phyloP scores from a whole-genome alignment of 1,139 yeast genomes.

The Casaregolazyma suthepensis region DNA sequence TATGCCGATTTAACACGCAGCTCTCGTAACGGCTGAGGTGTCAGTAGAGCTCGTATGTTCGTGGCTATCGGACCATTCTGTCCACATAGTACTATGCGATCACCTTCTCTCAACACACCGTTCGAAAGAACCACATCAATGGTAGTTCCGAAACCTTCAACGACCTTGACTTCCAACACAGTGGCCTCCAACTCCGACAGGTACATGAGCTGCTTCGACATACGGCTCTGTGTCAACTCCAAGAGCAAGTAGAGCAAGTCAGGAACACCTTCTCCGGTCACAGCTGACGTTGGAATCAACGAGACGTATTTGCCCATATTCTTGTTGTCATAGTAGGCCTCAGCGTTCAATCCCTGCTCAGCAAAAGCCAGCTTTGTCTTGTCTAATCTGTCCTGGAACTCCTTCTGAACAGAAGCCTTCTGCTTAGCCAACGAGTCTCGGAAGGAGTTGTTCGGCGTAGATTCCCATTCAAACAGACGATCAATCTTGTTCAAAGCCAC shows the following conservation, averaged over 20 bases:
- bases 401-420: constrained; percentile 77
- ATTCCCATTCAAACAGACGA: constrained; percentile 92
- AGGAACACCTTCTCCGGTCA: constrained; percentile 99
- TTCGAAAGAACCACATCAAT: constrained; percentile 95
- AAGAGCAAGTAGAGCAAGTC: constrained; percentile 93
- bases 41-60: constrained; percentile 86
- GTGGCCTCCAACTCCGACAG: constrained; percentile 92
- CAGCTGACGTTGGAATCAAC: constrained; percentile 97
- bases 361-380: constrained; percentile 87
- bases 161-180: constrained; percentile 93
- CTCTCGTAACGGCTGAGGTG: constrained; percentile 97
- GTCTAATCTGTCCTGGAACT: constrained; percentile 81
- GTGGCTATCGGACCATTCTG: constrained; percentile 99
- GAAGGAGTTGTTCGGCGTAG: constrained; percentile 86
- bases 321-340: constrained; percentile 89
- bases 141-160: constrained; percentile 98
- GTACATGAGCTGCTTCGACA: constrained; percentile 98
- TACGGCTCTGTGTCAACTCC: constrained; percentile 95
- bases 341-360: constrained; percentile 98
- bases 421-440: constrained; percentile 88
- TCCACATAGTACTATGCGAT: constrained; percentile 92
- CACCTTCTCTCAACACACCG: constrained; percentile 93
- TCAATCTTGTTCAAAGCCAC: constrained; percentile 97
- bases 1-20: constrained; percentile 92
- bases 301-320: constrained; percentile 91